Conservation (phyloP, 208 protist genomes). For the Acanthamoeba sp. region DNA sequence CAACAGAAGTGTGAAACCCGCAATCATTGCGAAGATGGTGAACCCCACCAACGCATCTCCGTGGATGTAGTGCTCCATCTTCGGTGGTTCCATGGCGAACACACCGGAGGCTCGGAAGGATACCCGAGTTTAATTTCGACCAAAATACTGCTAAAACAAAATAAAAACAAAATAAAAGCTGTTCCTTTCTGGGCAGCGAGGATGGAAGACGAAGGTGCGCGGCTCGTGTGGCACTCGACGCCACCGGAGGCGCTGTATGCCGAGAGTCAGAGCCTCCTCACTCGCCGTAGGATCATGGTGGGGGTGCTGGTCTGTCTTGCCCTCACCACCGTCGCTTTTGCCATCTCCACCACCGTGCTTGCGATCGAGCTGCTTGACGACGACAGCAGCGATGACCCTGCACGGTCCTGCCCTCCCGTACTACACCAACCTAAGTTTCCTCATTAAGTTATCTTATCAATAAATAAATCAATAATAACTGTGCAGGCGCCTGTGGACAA, state of each 20-base stretch:
- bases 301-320: not conserved
- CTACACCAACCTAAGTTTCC: too few relatives aligned
- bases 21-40: not conserved
- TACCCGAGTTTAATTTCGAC: too few relatives aligned
- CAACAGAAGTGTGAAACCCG: not conserved
- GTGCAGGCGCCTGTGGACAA: conserved; percentile 5
- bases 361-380: not conserved
- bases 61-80: conserved; percentile 29
- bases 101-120: too few relatives aligned
- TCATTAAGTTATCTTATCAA: too few relatives aligned
- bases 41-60: conserved; percentile 15
- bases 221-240: not conserved
- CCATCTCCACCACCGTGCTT: not conserved
- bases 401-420: too few relatives aligned
- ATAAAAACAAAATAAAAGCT: too few relatives aligned
- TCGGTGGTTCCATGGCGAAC: too few relatives aligned
- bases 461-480: not conserved
- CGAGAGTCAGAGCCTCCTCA: conserved; percentile 2
- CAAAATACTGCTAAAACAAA: too few relatives aligned
- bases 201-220: not conserved
- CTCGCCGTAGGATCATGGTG: not conserved
- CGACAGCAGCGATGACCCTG: too few relatives aligned
- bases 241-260: conserved; percentile 1
- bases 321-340: not conserved
- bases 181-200: too few relatives aligned